These are phyloP conservation scores for Fusarium drepaniforme DNA, from an alignment of 2,329 filamentous ascomycete genomes.

Conservation along the genomic window DNA sequence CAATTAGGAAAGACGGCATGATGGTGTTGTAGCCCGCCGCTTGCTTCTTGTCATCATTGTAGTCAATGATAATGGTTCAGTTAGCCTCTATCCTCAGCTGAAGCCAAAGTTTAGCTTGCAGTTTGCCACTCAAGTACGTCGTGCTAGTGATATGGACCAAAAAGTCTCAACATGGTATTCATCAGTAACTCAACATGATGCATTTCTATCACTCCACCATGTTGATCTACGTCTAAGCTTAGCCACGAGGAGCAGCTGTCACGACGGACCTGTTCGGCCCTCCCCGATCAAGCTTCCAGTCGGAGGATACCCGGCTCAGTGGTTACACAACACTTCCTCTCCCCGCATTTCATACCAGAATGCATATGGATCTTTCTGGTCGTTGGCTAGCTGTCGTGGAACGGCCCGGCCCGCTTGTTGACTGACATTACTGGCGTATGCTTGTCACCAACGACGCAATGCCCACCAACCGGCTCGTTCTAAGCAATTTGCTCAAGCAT, in stretches of 20 bases:
- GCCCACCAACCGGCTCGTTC: background rate
- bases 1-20: background rate
- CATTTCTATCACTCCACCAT: background rate
- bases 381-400: background rate
- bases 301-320: background rate
- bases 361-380: background rate
- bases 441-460: background rate
- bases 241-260: background rate
- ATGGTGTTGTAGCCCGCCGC: background rate
- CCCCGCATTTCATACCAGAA: background rate
- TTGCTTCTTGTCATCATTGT: too few species aligned
- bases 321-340: background rate
- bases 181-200: background rate
- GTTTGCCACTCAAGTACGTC: background rate
- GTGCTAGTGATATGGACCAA: too few species aligned
- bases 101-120: background rate
- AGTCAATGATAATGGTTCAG: background rate
- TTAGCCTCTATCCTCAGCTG: background rate
- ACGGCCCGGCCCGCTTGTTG: background rate
- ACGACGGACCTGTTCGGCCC: background rate
- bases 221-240: background rate
- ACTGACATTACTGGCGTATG: background rate
- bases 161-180: rapidly evolving
- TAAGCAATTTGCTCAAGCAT: background rate
- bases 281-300: background rate